Percentiles rank a stretch among this genome's conserved stretches.
phyloP scores from a whole-genome alignment of 345 rosid species.

The Raphanus sativus region DNA sequence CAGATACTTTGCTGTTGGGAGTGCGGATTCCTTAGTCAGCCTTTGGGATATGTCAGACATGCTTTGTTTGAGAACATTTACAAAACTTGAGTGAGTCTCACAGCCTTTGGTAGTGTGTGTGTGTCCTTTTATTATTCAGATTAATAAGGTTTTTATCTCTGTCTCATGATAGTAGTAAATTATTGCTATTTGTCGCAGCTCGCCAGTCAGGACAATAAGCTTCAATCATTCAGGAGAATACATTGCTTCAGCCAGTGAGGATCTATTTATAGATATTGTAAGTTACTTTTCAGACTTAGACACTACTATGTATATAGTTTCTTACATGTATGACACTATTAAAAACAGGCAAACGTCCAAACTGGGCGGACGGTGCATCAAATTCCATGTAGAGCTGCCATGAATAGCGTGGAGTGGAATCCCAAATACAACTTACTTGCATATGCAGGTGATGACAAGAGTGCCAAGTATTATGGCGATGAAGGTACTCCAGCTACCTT shows the following conservation, averaged over 20 bases:
- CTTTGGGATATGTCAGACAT: conserved; percentile 96
- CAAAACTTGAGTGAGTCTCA: conserved; percentile 81
- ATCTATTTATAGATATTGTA: conserved; percentile 87
- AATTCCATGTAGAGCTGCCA: conserved; percentile 93
- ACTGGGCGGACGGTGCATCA: conserved; percentile 87
- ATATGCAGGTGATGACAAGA: conserved; percentile 97
- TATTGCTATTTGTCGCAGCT: conserved; percentile 46
- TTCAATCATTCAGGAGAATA: conserved; percentile 78
- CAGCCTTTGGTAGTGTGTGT: not conserved
- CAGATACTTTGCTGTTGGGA: conserved; percentile 98
- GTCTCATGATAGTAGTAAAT: conserved; percentile 13
- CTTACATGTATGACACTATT: not conserved
- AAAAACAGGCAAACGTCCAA: conserved; percentile 78
- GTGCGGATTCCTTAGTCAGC: conserved; percentile 98
- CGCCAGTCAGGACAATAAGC: conserved; percentile 96
- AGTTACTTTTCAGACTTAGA: conserved; percentile 16
- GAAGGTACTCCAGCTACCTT: conserved; percentile 62
- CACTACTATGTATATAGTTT: not conserved
- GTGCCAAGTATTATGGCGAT: conserved; percentile 75
- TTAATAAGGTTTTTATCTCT: not conserved
- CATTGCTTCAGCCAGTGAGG: conserved; percentile 97
- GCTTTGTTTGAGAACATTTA: conserved; percentile 88
- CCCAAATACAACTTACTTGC: conserved; percentile 92
- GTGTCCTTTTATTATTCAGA: not conserved
- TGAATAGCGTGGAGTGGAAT: conserved; percentile 99